Conservation (phyloP, 345 rosid genomes). For the Populus ilicifolia region DNA sequence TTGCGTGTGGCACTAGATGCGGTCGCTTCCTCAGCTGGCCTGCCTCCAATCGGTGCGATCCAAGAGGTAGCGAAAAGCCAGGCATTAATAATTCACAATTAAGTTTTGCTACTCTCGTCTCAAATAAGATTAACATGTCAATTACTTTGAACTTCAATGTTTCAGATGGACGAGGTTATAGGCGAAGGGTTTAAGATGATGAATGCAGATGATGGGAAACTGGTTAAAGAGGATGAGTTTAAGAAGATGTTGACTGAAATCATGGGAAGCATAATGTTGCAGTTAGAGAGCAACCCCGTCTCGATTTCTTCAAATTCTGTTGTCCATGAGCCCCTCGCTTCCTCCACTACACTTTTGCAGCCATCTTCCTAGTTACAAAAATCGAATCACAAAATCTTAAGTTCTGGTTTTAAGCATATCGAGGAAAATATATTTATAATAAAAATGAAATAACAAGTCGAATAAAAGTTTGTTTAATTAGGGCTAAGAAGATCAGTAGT, state of each 20-base stretch:
- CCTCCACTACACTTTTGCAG: slow-evolving; percentile 51
- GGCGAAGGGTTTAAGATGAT: slow-evolving; percentile 53
- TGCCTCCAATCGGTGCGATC: slow-evolving; percentile 85
- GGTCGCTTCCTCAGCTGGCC: slow-evolving; percentile 66
- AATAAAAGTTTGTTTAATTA: neutral
- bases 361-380: slow-evolving; percentile 19
- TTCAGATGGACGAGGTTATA: slow-evolving; percentile 66
- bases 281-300: slow-evolving; percentile 68
- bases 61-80: slow-evolving; percentile 49
- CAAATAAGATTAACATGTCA: neutral
- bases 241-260: slow-evolving; percentile 65
- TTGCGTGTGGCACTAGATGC: slow-evolving; percentile 60
- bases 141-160: neutral
- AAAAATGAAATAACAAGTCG: neutral
- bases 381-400: neutral
- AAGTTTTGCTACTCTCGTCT: neutral
- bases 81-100: neutral
- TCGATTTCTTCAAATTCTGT: slow-evolving; percentile 72
- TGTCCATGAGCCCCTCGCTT: slow-evolving; percentile 83
- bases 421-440: neutral
- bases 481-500: neutral
- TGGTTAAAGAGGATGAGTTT: slow-evolving; percentile 79
- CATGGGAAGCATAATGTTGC: slow-evolving; percentile 79
- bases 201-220: slow-evolving; percentile 67
- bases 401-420: neutral